These are phyloP conservation scores for Carex parvula DNA, from an alignment of 176 grass and related monocot species.

Conservation along the genomic window DNA sequence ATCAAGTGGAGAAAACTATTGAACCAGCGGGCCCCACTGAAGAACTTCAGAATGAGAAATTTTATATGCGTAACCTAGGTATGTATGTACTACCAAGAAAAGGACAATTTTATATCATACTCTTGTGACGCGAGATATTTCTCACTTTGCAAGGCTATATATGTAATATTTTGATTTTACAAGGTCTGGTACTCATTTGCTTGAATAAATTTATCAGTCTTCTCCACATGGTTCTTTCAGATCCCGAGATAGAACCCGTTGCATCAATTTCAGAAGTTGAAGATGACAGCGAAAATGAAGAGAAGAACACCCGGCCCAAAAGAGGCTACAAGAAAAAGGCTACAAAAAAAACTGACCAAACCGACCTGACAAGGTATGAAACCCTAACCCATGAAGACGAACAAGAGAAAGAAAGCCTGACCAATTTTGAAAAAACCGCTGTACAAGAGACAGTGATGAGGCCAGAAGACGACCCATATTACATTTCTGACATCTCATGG, in stretches of 20 bases:
- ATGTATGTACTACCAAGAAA: constrained; percentile 39
- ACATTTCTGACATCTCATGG: constrained; percentile 16
- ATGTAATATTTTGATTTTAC: background rate
- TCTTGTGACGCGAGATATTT: background rate
- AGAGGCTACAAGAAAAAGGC: background rate
- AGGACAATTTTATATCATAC: background rate
- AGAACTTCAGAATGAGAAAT: constrained; percentile 40
- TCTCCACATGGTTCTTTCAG: constrained; percentile 12
- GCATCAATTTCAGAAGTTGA: background rate
- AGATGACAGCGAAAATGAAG: background rate
- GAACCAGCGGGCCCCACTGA: background rate
- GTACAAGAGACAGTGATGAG: constrained; percentile 38
- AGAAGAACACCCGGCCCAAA: background rate
- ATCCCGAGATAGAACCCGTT: background rate
- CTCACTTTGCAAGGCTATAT: background rate
- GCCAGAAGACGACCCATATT: constrained; percentile 37
- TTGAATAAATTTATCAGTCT: background rate
- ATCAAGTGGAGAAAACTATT: background rate
- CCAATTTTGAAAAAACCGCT: constrained; percentile 17
- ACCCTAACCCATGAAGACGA: background rate
- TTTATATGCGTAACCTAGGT: constrained; percentile 57
- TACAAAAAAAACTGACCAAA: background rate
- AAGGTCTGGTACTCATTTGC: background rate
- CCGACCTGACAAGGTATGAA: background rate
- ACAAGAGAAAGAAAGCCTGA: constrained; percentile 21